Percentiles rank a stretch among this genome's conserved stretches.
Conservation (phyloP, 805 yeast species). For the Candida adriatica region DNA sequence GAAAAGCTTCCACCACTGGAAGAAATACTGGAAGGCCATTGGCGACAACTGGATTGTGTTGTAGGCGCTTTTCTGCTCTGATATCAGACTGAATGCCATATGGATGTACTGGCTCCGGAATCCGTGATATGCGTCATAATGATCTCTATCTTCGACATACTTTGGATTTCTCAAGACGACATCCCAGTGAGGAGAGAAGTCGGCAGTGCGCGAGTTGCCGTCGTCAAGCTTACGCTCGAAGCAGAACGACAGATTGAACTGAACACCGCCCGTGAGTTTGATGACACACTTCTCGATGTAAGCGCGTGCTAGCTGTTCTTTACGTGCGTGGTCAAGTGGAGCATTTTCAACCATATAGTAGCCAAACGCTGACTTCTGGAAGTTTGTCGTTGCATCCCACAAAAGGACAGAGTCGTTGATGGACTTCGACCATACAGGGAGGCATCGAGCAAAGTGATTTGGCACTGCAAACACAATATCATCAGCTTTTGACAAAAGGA, state of each 20-base stretch:
- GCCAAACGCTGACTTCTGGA: slow-evolving; percentile 40
- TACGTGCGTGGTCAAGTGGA: slow-evolving; percentile 14
- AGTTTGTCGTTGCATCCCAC: slow-evolving; percentile 35
- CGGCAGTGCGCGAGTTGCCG: slow-evolving; percentile 32
- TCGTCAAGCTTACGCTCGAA: slow-evolving; percentile 39
- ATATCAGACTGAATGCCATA: slow-evolving; percentile 50
- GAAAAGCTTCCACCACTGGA: slow-evolving; percentile 82
- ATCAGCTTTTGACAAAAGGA: slow-evolving; percentile 57
- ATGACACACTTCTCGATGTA: slow-evolving; percentile 49
- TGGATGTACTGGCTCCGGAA: slow-evolving; percentile 82
- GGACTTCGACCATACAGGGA: slow-evolving; percentile 54
- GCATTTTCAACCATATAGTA: slow-evolving; percentile 34
- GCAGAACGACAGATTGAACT: slow-evolving; percentile 49
- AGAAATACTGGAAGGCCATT: slow-evolving; percentile 56
- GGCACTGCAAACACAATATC: slow-evolving; percentile 69
- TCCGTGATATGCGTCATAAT: slow-evolving; percentile 74
- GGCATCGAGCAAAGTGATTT: slow-evolving; percentile 51
- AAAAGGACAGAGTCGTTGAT: slow-evolving; percentile 38
- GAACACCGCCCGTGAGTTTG: slow-evolving; percentile 53
- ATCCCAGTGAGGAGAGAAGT: slow-evolving; percentile 54
- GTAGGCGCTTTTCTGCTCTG: slow-evolving; percentile 36
- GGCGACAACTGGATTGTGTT: slow-evolving; percentile 80
- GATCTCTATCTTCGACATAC: slow-evolving; percentile 34
- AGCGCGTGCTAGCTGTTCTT: slow-evolving; percentile 18
- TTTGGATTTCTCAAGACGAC: slow-evolving; percentile 51